Evolutionary conservation across 2,329 filamentous ascomycete genomes (phyloP).

Genomic region (Pseudogymnoascus sp.): DNA sequence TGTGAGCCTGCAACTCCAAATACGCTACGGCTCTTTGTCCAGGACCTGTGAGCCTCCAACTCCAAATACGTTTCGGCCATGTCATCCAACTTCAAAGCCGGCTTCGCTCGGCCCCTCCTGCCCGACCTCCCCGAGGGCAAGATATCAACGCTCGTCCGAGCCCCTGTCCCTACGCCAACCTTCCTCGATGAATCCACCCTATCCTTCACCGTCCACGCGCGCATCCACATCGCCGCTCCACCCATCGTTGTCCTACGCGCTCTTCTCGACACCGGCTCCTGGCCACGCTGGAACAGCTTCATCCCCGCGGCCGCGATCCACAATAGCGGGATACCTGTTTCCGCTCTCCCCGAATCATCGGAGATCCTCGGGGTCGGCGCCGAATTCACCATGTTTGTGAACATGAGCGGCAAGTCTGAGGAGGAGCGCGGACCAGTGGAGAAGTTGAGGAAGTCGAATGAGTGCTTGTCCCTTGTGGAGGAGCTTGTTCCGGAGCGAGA

Average conservation of each 20-base stretch:
- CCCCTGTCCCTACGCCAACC: not conserved
- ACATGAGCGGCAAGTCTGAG: constrained; percentile 19
- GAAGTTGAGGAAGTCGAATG: not conserved
- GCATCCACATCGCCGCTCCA: constrained; percentile 18
- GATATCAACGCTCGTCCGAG: not conserved
- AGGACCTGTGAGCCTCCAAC: not conserved
- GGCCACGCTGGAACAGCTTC: constrained; percentile 42
- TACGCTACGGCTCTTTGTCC: not conserved
- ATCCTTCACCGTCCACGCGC: constrained; percentile 21
- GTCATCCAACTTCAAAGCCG: not conserved
- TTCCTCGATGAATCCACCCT: not conserved
- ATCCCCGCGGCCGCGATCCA: constrained; percentile 54
- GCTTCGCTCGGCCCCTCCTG: not conserved
- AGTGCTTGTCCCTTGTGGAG: not conserved
- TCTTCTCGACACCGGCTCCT: constrained; percentile 22
- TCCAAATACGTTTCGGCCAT: not conserved
- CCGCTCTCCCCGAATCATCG: constrained; percentile 9
- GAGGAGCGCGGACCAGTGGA: constrained; percentile 15
- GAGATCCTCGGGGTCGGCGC: constrained; percentile 15
- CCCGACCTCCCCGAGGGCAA: not conserved
- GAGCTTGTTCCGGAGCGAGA: constrained; percentile 15
- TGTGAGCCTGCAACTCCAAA: not conserved
- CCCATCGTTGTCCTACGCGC: constrained; percentile 19
- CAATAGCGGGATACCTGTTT: constrained; percentile 35
- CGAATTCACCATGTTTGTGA: constrained; percentile 22